Conservation (phyloP, 768 basidiomycete genomes). For the Trametes elegans region DNA sequence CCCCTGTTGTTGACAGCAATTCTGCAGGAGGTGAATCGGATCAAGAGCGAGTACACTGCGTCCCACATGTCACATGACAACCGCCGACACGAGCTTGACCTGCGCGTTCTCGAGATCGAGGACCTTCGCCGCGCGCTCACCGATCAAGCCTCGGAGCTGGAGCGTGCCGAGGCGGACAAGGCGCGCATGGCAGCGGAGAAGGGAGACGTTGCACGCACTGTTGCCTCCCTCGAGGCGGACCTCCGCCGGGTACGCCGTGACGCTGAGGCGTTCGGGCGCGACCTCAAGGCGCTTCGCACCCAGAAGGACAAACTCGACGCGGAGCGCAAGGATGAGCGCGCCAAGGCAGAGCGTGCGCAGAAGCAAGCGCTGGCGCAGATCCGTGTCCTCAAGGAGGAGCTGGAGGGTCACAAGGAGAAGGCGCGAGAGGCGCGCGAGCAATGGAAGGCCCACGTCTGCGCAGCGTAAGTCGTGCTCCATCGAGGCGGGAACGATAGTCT, state of each 20-base stretch:
- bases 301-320: slow-evolving; percentile 61
- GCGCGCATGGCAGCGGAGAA: slow-evolving; percentile 60
- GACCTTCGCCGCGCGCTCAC: slow-evolving; percentile 69
- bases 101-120: slow-evolving; percentile 69
- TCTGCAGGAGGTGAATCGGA: slow-evolving; percentile 54
- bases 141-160: slow-evolving; percentile 58
- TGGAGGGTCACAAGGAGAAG: slow-evolving; percentile 54
- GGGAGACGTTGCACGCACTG: slow-evolving; percentile 60
- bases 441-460: slow-evolving; percentile 55
- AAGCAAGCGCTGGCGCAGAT: slow-evolving; percentile 70
- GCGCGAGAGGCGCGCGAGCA: slow-evolving; percentile 45
- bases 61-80: slow-evolving; percentile 69
- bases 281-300: slow-evolving; percentile 61
- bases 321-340: slow-evolving; percentile 47
- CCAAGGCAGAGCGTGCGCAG: slow-evolving; percentile 54
- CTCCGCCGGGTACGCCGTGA: slow-evolving; percentile 71
- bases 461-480: slow-evolving; percentile 43
- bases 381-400: slow-evolving; percentile 61
- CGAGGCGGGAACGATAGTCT: not conserved
- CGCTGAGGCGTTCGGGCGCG: slow-evolving; percentile 75
- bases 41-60: slow-evolving; percentile 58
- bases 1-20: not conserved
- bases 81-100: slow-evolving; percentile 70
- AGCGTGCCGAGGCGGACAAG: slow-evolving; percentile 63
- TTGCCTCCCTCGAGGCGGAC: slow-evolving; percentile 70